Evolutionary conservation across 1,284 basidiomycete genomes (phyloP).

Genomic region (Cutaneotrichosporon sp.): DNA sequence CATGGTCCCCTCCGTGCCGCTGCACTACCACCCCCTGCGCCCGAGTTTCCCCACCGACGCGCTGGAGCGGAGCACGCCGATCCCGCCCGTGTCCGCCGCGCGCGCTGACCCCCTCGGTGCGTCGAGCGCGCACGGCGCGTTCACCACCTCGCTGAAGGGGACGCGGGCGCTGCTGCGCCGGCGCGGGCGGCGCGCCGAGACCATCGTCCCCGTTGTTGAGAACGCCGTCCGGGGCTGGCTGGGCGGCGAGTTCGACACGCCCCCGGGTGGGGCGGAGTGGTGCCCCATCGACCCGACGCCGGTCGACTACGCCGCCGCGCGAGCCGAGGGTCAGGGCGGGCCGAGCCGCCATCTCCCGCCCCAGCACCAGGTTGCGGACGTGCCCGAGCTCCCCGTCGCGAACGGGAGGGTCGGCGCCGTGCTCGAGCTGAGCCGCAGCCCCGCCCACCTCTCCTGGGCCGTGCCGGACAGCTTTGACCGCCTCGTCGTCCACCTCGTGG

Average conservation of each 20-base stretch:
- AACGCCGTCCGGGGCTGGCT: slow-evolving; percentile 43
- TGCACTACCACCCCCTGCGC: slow-evolving; percentile 34
- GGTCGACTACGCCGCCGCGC: slow-evolving; percentile 24
- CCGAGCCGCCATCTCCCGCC: slow-evolving; percentile 31
- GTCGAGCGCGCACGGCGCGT: slow-evolving; percentile 34
- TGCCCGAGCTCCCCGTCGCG: slow-evolving; percentile 31
- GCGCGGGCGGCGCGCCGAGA: slow-evolving; percentile 43
- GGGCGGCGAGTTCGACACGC: slow-evolving; percentile 28
- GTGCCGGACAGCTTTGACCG: slow-evolving; percentile 49
- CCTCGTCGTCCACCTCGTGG: slow-evolving; percentile 49
- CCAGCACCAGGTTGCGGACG: slow-evolving; percentile 30
- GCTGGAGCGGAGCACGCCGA: slow-evolving; percentile 30
- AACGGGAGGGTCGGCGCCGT: slow-evolving; percentile 33
- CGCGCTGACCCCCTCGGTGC: slow-evolving; percentile 17
- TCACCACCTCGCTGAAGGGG: slow-evolving; percentile 49
- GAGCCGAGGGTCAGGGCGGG: background rate
- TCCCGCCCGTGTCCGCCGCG: slow-evolving; percentile 18
- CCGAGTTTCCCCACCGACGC: slow-evolving; percentile 39
- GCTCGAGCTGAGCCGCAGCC: slow-evolving; percentile 45
- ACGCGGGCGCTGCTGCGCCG: slow-evolving; percentile 45
- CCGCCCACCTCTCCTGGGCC: slow-evolving; percentile 49
- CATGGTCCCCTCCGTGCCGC: slow-evolving; percentile 43
- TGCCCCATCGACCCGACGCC: slow-evolving; percentile 35
- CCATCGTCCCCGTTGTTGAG: slow-evolving; percentile 41
- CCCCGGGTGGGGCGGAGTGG: slow-evolving; percentile 26